Percentiles rank a stretch among this genome's conserved stretches.
phyloP scores from a whole-genome alignment of 2,329 filamentous ascomycete species.

The Colletotrichum brevisporum region DNA sequence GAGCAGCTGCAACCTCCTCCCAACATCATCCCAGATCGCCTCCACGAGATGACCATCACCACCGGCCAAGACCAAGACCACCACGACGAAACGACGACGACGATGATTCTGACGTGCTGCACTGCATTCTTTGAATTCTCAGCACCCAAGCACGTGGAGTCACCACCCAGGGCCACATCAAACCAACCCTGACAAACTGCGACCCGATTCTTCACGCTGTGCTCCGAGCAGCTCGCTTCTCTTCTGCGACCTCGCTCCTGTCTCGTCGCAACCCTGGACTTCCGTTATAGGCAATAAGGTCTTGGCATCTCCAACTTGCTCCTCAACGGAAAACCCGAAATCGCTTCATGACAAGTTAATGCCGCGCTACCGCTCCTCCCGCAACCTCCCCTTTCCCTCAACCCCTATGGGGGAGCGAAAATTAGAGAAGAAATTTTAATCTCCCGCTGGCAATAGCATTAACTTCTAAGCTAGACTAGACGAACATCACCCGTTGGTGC shows the following conservation, averaged over 20 bases:
- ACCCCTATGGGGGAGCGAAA: background rate
- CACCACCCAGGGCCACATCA: too few relatives aligned
- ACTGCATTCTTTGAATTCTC: background rate
- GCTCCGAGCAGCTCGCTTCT: slow-evolving; percentile 1
- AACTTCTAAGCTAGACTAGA: background rate
- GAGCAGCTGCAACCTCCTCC: slow-evolving; percentile 7
- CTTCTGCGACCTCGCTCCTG: slow-evolving; percentile 14
- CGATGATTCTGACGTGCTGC: background rate
- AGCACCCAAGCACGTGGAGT: too few relatives aligned
- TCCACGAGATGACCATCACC: background rate
- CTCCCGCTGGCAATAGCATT: background rate
- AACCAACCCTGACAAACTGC: too few relatives aligned
- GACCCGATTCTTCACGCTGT: background rate
- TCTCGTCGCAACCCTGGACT: slow-evolving; percentile 1
- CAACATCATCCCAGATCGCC: slow-evolving; percentile 7
- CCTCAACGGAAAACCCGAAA: slow-evolving; percentile 21
- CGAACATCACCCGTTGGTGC: background rate
- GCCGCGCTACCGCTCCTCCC: slow-evolving; percentile 9
- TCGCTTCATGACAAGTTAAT: slow-evolving; percentile 10
- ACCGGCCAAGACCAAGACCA: background rate
- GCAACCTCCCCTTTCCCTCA: background rate
- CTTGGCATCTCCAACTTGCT: slow-evolving; percentile 20
- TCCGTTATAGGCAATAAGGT: slow-evolving; percentile 1
- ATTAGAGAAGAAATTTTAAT: slow-evolving; percentile 6
- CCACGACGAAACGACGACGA: background rate